Evolutionary conservation across 2,329 filamentous ascomycete genomes (phyloP), one percentile per base, ranked within the genome.

Genomic region (Xylaria sp.): DNA sequence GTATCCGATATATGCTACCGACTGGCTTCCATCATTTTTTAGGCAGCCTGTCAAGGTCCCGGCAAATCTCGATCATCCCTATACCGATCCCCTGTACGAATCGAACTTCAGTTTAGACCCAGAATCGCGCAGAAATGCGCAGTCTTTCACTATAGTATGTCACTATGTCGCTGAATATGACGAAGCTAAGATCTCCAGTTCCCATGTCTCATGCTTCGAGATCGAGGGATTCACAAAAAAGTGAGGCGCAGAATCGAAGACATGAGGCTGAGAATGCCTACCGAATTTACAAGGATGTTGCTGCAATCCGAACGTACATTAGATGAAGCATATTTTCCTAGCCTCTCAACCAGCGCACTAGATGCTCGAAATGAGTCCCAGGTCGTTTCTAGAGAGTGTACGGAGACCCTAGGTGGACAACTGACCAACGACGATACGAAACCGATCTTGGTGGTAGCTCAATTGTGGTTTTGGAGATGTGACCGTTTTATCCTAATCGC

Each of bases 321-420:
- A 51, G 68, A 69, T 40, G 68, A 69, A 23, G n/a, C 25, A 16
- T 69, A 69, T 59, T 69, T 60, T 42, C 64, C 68, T 1, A 60
- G 53, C 16, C 64, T 69, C n/a, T 21, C 59, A 8, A 3, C 10
- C 8, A 16, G 48, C 1, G 27, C 1, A 1, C 60, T 67, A 5
- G 32, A 44, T 1, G 5, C 13, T 57, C 60, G 68, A 40, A 59
- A 69, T 21, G 4, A 57, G 1, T 44, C 13, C 10, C 68, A 69
- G 51, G 64, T 69, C 1, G 60, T 69, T 37, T 53, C 60, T 21
- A 60, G 54, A 59, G 58, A 69, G 29, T n/a, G 21, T n/a, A 25
- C n/a, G 0, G 9, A 44, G 47, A 25, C 40, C 1, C 16, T n/a
- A 12, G 13, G 37, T 44, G 37, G 2, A 16, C 3, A 21, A 44